Evolutionary conservation across 441 rosid species (phyloP).

Genomic region (Adansonia grandidieri): DNA sequence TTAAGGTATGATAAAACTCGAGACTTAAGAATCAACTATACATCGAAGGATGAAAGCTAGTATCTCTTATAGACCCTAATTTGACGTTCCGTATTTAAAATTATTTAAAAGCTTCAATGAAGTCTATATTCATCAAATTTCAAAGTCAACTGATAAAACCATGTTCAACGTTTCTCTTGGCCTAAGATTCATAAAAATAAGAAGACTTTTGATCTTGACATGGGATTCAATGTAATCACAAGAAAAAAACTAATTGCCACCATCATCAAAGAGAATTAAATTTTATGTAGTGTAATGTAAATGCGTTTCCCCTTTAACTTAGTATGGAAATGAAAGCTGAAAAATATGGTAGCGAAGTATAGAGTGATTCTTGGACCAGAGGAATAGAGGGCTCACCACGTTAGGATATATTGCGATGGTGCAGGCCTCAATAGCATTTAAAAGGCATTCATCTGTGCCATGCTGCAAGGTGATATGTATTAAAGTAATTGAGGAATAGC

Average conservation of each 20-base stretch:
- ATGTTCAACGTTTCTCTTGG: background rate
- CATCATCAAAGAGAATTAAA: background rate
- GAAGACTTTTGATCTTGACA: background rate
- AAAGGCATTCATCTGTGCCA: constrained; percentile 62
- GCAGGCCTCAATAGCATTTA: constrained; percentile 69
- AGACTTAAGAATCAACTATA: background rate
- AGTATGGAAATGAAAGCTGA: background rate
- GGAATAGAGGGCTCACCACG: constrained; percentile 43
- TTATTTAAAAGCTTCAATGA: background rate
- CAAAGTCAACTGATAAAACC: background rate
- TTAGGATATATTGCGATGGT: constrained; percentile 61
- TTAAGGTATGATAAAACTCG: background rate
- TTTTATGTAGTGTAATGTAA: background rate
- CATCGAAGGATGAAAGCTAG: too few relatives aligned
- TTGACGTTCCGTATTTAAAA: background rate
- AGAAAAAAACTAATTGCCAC: background rate
- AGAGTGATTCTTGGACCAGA: background rate
- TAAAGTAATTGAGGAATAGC: background rate
- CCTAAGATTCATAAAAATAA: background rate
- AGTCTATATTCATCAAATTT: background rate
- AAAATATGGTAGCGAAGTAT: background rate
- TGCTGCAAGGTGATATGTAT: constrained; percentile 46
- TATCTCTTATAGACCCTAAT: background rate
- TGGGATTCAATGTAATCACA: background rate
- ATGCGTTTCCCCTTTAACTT: background rate